Conservation (phyloP, 306 rosid species). For the Lathyrus tuberosus region DNA sequence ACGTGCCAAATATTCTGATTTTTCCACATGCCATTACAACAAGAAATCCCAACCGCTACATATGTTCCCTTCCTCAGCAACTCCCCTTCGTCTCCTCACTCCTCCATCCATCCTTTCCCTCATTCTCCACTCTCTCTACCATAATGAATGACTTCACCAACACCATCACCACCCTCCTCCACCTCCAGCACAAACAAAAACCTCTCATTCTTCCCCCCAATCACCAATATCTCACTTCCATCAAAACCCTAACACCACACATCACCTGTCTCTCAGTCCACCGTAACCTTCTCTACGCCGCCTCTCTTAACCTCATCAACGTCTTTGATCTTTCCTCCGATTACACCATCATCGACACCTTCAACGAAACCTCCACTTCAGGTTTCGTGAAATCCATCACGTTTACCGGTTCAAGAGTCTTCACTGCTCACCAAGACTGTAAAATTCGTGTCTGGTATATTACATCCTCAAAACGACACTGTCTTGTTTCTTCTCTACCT, state of each 20-base stretch:
- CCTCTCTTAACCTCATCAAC: slow-evolving; percentile 55
- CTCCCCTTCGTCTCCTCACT: not conserved
- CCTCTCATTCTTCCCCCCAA: not conserved
- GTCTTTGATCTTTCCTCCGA: slow-evolving; percentile 53
- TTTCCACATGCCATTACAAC: not conserved
- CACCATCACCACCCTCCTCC: not conserved
- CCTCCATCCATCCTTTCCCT: not conserved
- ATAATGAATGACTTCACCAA: slow-evolving; percentile 30
- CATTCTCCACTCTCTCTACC: not conserved
- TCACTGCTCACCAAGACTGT: slow-evolving; percentile 74
- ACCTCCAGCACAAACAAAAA: not conserved
- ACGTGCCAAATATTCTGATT: not conserved
- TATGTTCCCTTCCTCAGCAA: slow-evolving; percentile 42
- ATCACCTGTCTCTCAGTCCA: slow-evolving; percentile 59
- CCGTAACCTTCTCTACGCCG: slow-evolving; percentile 63
- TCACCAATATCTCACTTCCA: slow-evolving; percentile 34
- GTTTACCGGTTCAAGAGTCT: slow-evolving; percentile 44
- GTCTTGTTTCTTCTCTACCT: slow-evolving; percentile 56
- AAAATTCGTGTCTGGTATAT: slow-evolving; percentile 65
- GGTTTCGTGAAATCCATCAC: slow-evolving; percentile 68
- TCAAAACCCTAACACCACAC: slow-evolving; percentile 47
- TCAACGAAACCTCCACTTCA: slow-evolving; percentile 48
- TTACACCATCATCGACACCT: slow-evolving; percentile 46
- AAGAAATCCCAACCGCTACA: slow-evolving; percentile 33
- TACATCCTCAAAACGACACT: slow-evolving; percentile 46